Evolutionary conservation across 345 rosid species (phyloP).

Genomic region (Boechera retrofracta): DNA sequence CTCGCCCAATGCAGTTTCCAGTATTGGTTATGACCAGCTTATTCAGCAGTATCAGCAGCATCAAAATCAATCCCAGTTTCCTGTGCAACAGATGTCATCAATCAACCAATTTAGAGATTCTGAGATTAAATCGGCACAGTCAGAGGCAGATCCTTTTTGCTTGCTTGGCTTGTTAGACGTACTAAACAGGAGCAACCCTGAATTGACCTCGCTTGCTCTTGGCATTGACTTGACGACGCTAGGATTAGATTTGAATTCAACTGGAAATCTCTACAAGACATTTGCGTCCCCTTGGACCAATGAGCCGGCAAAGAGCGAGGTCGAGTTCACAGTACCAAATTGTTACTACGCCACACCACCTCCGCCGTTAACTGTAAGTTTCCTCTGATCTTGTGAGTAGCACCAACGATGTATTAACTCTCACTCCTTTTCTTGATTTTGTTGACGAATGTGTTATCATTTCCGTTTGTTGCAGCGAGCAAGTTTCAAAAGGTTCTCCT

Average conservation of each 20-base stretch:
- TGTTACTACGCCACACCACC: conserved; percentile 94
- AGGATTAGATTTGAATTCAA: conserved; percentile 88
- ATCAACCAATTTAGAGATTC: conserved; percentile 88
- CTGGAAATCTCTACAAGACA: conserved; percentile 93
- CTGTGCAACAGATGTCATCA: conserved; percentile 84
- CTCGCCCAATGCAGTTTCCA: conserved; percentile 71
- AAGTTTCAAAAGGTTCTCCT: conserved; percentile 74
- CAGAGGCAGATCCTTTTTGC: conserved; percentile 81
- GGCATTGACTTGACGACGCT: conserved; percentile 95
- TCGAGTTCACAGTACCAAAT: conserved; percentile 86
- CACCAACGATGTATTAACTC: conserved; percentile 2
- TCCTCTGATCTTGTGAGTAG: conserved; percentile 4
- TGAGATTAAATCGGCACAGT: conserved; percentile 73
- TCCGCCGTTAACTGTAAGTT: conserved; percentile 73
- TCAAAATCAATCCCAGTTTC: conserved; percentile 87
- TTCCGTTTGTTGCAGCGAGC: conserved; percentile 69
- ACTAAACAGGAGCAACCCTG: conserved; percentile 80
- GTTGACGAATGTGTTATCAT: neutral
- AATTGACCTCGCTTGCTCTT: conserved; percentile 77
- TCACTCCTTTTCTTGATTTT: neutral
- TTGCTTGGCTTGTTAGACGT: conserved; percentile 83
- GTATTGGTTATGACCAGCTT: conserved; percentile 81
- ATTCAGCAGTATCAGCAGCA: conserved; percentile 91
- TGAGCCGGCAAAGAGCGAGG: conserved; percentile 93
- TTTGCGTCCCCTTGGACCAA: conserved; percentile 99